Evolutionary conservation across 1,284 basidiomycete species (phyloP), one percentile per base, ranked within the genome.

Genomic region (Cutaneotrichosporon cavernicola): DNA sequence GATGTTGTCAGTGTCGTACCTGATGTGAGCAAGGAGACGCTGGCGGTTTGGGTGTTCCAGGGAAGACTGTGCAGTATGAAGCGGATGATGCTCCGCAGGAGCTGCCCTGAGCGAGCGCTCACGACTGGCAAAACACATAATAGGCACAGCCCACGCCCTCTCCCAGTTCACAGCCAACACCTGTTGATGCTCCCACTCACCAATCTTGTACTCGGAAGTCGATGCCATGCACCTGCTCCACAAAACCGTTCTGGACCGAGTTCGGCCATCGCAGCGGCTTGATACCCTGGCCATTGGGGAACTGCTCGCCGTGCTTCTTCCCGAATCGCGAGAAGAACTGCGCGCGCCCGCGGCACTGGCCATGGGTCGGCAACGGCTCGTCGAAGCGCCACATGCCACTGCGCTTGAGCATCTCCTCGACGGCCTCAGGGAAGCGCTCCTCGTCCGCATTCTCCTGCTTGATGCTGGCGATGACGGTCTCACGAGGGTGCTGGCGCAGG

Each of bases 251-350:
- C 69, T 84, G 86, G 53, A 76, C 81, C 70, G 86, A 91, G 79
- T 94, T 87, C 1, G 90, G 91, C 92, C 92, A 95, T 2, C 80
- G 82, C 1, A 85, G 85, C 4, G 91, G 90, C 72, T 91, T 89
- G 22, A 94, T 90, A 0, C 91, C 92, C 58, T 61, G 56, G 71
- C 18, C 85, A 85, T 63, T 84, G 81, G 72, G 86, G 85, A 89
- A 90, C 89, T 16, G 87, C 21, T n/a, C 38, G 56, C 49, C 51
- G 14, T 53, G 4, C 22, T 47, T 60, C 58, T 60, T 52, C 55
- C 30, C 14, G 73, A 94, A 95, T 31, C 92, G 86, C 69, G 89
- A 91, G 74, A 95, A 86, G 82, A 95, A 80, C 38, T 94, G 84
- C 6, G 87, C 87, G 78, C 88, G 90, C 5, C 92, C 92, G 72